phyloP scores from a whole-genome alignment of 2,329 filamentous ascomycete genomes.

The Colletotrichum musicola region DNA sequence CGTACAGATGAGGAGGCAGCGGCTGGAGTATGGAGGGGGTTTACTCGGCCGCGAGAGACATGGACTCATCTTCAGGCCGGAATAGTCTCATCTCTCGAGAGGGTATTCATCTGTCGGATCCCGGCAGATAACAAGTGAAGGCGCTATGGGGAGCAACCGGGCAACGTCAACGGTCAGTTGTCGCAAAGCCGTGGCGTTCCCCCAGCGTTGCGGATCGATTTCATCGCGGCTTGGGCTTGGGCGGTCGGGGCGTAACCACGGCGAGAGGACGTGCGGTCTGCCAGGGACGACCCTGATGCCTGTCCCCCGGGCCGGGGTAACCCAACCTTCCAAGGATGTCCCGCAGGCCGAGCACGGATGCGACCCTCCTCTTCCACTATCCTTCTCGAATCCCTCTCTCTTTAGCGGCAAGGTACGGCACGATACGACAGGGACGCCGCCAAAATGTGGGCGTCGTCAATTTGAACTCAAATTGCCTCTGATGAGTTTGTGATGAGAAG shows the following conservation, averaged over 20 bases:
- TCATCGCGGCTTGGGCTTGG: constrained; percentile 31
- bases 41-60: background rate
- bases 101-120: background rate
- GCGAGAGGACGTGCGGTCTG: constrained; percentile 32
- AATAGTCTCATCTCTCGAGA: constrained; percentile 1
- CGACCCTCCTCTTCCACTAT: constrained; percentile 36
- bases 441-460: constrained; percentile 30
- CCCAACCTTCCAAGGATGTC: constrained; percentile 30
- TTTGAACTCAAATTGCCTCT: constrained; percentile 35
- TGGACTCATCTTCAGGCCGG: background rate
- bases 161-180: constrained; percentile 18
- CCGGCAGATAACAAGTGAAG: background rate
- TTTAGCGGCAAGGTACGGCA: constrained; percentile 21
- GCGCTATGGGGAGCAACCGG: background rate
- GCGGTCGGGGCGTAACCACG: constrained; percentile 12
- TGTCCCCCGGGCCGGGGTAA: constrained; percentile 29
- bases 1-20: background rate
- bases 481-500: constrained; percentile 21
- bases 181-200: constrained; percentile 16
- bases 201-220: constrained; percentile 28
- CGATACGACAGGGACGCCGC: constrained; percentile 17
- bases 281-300: constrained; percentile 32
- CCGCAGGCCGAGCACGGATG: constrained; percentile 37
- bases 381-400: constrained; percentile 38
- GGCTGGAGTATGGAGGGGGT: background rate